A percentile compares a stretch with the other conserved stretches of the same genome.
Conservation (phyloP, 2,329 filamentous ascomycete genomes). For the Alternaria ethzedia region DNA sequence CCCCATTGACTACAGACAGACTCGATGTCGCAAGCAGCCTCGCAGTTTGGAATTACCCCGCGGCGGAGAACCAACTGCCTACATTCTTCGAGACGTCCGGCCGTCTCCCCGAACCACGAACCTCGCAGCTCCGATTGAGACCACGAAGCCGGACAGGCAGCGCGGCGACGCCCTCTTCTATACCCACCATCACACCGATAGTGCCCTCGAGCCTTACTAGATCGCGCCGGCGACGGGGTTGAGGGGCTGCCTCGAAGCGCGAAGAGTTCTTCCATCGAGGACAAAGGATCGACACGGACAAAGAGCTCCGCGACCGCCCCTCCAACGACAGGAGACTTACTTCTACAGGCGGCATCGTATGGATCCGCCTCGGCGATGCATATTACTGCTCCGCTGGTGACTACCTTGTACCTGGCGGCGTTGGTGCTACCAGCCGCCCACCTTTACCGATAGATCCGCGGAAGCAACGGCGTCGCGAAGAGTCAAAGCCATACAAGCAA, state of each 20-base stretch:
- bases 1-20: neutral
- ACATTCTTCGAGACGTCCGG: neutral
- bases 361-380: neutral
- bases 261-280: neutral
- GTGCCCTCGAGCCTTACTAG: neutral
- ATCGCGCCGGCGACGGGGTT: neutral
- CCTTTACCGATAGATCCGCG: neutral
- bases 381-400: neutral
- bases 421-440: neutral
- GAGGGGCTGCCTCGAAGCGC: neutral
- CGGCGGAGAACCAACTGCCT: neutral
- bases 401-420: neutral
- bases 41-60: neutral
- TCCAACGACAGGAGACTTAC: neutral
- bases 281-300: neutral
- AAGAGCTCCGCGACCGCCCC: neutral
- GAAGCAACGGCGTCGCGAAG: neutral
- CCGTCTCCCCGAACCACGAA: neutral
- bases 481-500: neutral
- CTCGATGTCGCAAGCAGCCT: neutral
- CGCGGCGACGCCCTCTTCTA: neutral
- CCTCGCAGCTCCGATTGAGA: neutral
- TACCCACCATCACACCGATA: neutral
- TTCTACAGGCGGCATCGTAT: neutral
- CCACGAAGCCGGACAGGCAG: neutral